Evolutionary conservation across 495 filamentous ascomycete genomes (phyloP).

Genomic region (Letharia columbiana): DNA sequence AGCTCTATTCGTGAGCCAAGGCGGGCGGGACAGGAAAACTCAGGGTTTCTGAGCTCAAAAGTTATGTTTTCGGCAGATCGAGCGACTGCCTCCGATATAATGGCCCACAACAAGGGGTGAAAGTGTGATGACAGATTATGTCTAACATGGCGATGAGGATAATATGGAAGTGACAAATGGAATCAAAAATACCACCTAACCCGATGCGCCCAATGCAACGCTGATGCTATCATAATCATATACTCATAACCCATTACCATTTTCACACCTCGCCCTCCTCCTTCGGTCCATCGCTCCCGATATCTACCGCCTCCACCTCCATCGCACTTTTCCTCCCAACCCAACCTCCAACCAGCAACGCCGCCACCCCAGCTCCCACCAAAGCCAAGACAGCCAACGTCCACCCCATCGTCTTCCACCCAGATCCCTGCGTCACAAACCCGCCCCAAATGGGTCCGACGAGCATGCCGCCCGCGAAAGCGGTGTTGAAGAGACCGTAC

Average conservation of each 20-base stretch:
- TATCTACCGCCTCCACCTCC: background rate
- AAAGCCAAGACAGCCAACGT: conserved; percentile 28
- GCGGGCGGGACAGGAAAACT: background rate
- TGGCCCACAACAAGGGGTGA: background rate
- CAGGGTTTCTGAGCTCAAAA: background rate
- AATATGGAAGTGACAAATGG: background rate
- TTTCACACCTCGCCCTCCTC: background rate
- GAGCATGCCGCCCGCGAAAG: conserved; percentile 53
- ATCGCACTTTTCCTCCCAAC: conserved; percentile 15
- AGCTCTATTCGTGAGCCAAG: conserved; percentile 72
- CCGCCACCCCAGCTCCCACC: conserved; percentile 8
- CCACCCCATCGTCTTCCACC: conserved; percentile 37
- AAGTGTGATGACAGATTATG: background rate
- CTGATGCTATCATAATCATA: background rate
- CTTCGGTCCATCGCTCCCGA: background rate
- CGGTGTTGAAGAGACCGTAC: conserved; percentile 44
- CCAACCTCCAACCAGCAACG: conserved; percentile 20
- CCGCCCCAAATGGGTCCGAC: conserved; percentile 51
- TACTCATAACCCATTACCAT: background rate
- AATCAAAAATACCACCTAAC: background rate
- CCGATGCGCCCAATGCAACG: background rate
- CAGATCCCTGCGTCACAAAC: conserved; percentile 29
- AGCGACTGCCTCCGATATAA: background rate
- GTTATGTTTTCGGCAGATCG: background rate
- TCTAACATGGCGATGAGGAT: background rate